Evolutionary conservation across 1,284 basidiomycete species (phyloP), one percentile per base, ranked within the genome.

Genomic region (Xanthoconium separans): DNA sequence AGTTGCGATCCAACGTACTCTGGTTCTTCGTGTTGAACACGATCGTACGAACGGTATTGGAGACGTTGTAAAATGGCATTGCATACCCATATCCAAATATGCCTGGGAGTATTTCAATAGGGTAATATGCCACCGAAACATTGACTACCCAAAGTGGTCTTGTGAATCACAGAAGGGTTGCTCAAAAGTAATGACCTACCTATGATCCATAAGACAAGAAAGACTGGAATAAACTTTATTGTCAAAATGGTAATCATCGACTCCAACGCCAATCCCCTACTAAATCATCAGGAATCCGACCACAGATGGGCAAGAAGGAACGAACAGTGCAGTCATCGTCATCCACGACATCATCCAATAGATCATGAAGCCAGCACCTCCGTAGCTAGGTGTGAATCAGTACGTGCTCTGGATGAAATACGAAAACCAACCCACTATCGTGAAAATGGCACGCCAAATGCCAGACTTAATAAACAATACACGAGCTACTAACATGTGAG

Each of bases 321-420:
- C 77, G 24, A 65, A 77, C 81, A 82, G 69, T 1, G 84, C 73
- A 18, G 77, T 64, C 85, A 87, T 87, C 15, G 75, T 81, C 45
- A 81, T 59, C 78, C 77, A 90, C 53, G 83, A 81, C 57, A 87
- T 70, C 80, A 88, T 85, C 84, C 87, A 91, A 73, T 87, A 89
- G 22, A 90, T 72, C 57, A 91, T 72, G 69, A 91, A 90, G 0
- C 88, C 89, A 0, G 70, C 76, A 29, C 71, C 66, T 9, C 80
- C 79, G 54, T 79, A 84, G 33, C 72, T 62, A 36, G 18, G 13
- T 9, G 8, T 24, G 12, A 37, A 33, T 58, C 31, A 63, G 47
- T 24, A 33, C 16, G 15, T 41, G 20, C 37, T 39, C n/a, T n/a
- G 37, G 33, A 36, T 41, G 24, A 1, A 40, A 50, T 15, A 16